Percentiles rank a stretch among this genome's conserved stretches.
These are phyloP conservation scores for Galeopsis tetrahit DNA, from an alignment of 257 asterid species.

Conservation along the genomic window DNA sequence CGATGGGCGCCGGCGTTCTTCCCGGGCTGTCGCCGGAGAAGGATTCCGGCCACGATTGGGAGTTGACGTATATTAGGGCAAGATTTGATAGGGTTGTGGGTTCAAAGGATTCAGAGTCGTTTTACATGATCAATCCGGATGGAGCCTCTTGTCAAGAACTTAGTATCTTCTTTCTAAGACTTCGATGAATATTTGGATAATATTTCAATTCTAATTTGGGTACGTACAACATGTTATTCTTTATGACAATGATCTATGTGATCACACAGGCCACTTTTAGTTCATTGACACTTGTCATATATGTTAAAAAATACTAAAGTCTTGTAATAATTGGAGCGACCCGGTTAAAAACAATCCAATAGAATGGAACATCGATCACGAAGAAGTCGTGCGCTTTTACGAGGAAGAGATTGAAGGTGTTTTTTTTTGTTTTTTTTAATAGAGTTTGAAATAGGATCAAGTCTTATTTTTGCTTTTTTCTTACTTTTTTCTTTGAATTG, in stretches of 20 bases:
- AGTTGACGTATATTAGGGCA: conserved; percentile 80
- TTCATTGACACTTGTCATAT: no score
- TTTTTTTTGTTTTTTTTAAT: neutral
- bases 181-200: conserved; percentile 26
- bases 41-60: conserved; percentile 52
- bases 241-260: neutral
- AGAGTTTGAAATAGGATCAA: neutral
- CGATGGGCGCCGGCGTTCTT: conserved; percentile 95
- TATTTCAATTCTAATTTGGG: neutral
- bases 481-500: neutral
- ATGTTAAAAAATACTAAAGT: no score
- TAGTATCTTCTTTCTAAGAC: conserved; percentile 75
- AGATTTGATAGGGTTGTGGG: conserved; percentile 83
- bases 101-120: conserved; percentile 82
- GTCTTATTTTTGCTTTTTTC: neutral
- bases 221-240: neutral
- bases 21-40: conserved; percentile 50
- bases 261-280: no score
- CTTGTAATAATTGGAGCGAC: no score
- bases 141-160: conserved; percentile 86
- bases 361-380: neutral
- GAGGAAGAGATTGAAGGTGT: neutral
- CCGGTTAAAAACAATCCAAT: no score
- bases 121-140: conserved; percentile 93
- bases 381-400: neutral